phyloP scores from a whole-genome alignment of 208 protist species.

The Leishmania turanica region DNA sequence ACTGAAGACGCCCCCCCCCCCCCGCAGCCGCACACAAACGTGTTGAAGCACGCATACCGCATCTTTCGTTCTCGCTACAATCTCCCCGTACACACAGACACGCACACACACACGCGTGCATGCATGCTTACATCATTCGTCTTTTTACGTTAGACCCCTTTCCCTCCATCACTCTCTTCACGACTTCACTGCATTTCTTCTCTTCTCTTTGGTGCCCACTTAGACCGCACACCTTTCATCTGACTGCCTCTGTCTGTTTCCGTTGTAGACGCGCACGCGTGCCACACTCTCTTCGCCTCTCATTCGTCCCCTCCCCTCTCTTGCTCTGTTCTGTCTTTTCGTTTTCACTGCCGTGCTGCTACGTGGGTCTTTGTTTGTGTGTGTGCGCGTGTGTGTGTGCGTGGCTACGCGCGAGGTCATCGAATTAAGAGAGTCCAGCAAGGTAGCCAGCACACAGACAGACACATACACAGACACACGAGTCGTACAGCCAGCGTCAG shows the following conservation, averaged over 20 bases:
- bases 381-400: not conserved
- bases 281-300: not conserved
- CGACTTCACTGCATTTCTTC: not conserved
- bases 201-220: not conserved
- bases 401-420: not conserved
- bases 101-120: not conserved
- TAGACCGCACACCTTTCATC: not conserved
- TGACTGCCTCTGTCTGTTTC: not conserved
- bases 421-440: not conserved
- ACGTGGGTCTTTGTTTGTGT: not conserved
- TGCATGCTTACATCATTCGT: constrained; percentile 9
- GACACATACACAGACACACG: not conserved
- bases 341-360: too few relatives aligned
- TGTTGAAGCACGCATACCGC: not conserved
- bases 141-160: not conserved
- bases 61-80: not conserved
- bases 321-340: not conserved
- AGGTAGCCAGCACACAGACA: not conserved
- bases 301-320: not conserved
- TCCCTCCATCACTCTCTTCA: not conserved
- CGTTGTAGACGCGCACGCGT: not conserved
- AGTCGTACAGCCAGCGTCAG: not conserved
- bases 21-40: not conserved
- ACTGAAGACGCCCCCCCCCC: not conserved
- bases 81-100: not conserved